Evolutionary conservation across 495 filamentous ascomycete species (phyloP).

Genomic region (Chaetomium cochliodes): DNA sequence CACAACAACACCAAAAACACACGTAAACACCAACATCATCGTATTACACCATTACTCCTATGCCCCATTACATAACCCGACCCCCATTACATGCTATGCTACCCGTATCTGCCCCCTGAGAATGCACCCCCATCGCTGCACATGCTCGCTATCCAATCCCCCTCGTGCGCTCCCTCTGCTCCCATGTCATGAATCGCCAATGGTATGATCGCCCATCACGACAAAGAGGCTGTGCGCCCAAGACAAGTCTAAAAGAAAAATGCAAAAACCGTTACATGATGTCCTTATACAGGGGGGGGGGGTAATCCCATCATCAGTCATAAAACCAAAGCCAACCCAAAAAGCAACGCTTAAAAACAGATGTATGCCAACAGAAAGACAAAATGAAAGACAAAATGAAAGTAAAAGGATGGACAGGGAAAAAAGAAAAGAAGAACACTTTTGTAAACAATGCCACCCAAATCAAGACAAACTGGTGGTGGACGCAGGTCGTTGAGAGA

Average conservation of each 20-base stretch:
- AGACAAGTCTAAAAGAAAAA: constrained; percentile 16
- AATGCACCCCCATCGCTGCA: neutral
- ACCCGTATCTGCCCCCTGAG: neutral
- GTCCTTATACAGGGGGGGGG: constrained; percentile 12
- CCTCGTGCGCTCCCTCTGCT: neutral
- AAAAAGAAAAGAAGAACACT: neutral
- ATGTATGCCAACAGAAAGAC: constrained; percentile 2
- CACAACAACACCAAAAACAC: neutral
- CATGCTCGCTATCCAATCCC: neutral
- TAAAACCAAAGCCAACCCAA: constrained; percentile 11
- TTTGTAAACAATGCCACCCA: constrained; percentile 11
- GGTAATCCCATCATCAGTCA: constrained; percentile 6
- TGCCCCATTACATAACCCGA: neutral
- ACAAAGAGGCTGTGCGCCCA: constrained; percentile 21
- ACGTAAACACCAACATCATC: constrained; percentile 5
- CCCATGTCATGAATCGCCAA: constrained; percentile 15
- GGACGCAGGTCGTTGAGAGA: neutral
- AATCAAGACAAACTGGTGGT: neutral
- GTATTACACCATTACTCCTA: constrained; percentile 5
- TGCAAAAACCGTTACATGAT: constrained; percentile 17
- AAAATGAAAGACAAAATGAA: neutral
- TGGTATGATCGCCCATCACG: constrained; percentile 5
- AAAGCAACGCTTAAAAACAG: neutral
- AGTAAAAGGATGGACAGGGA: neutral
- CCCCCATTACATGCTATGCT: constrained; percentile 13